These are phyloP conservation scores for Colletotrichum liaoningense DNA, from an alignment of 2,329 filamentous ascomycete genomes.

Conservation along the genomic window DNA sequence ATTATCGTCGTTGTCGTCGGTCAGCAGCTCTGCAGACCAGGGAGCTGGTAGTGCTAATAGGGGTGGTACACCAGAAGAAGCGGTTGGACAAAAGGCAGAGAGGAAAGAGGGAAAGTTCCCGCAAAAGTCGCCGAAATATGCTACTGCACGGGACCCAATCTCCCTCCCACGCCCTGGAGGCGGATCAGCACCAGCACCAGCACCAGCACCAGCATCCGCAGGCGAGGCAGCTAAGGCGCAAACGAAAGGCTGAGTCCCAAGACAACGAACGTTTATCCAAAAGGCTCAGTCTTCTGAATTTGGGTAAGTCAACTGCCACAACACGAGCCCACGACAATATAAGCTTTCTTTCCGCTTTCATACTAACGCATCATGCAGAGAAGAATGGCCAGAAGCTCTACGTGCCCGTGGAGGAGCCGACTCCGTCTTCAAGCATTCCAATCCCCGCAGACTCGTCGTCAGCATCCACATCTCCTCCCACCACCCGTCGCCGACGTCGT, in stretches of 20 bases:
- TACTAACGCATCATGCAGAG: conserved; percentile 56
- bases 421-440: conserved; percentile 35
- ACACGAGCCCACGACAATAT: not conserved
- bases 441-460: conserved; percentile 38
- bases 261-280: conserved; percentile 84
- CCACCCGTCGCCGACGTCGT: conserved; percentile 30
- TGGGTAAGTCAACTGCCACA: conserved; percentile 68
- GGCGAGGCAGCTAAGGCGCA: conserved; percentile 50
- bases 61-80: conserved; percentile 6
- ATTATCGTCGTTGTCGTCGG: conserved; percentile 1
- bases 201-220: conserved; percentile 39
- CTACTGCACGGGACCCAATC: conserved; percentile 50
- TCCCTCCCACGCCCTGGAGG: conserved; percentile 37
- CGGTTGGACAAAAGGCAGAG: not conserved
- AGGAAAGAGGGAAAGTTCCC: conserved; percentile 23
- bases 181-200: conserved; percentile 36
- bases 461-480: conserved; percentile 32
- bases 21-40: conserved; percentile 13
- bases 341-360: conserved; percentile 23
- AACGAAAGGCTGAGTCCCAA: conserved; percentile 70
- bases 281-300: conserved; percentile 82
- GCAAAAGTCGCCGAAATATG: conserved; percentile 40
- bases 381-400: conserved; percentile 73
- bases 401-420: conserved; percentile 69
- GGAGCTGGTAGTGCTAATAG: not conserved